Conservation (phyloP, 306 rosid genomes). For the Chamaecrista fasciculata region DNA sequence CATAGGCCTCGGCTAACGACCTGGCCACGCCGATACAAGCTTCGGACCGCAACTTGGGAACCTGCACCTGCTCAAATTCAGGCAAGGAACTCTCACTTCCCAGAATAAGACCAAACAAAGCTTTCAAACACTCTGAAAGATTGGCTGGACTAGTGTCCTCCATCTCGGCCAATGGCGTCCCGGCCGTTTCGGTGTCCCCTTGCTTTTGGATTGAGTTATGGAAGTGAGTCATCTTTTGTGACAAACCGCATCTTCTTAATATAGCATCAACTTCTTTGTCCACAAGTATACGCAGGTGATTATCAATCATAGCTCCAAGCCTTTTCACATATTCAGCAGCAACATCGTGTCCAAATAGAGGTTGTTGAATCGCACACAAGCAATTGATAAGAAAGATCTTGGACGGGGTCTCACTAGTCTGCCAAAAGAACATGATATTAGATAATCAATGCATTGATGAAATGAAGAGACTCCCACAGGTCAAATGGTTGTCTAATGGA, state of each 20-base stretch:
- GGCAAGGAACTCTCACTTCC: conserved; percentile 88
- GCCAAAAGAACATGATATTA: conserved; percentile 40
- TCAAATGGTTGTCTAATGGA: not conserved
- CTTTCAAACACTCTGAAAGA: conserved; percentile 73
- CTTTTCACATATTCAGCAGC: conserved; percentile 75
- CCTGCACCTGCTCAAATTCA: conserved; percentile 94
- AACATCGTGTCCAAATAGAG: conserved; percentile 69
- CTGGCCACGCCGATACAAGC: conserved; percentile 79
- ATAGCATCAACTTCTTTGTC: conserved; percentile 76
- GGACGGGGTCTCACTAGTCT: conserved; percentile 83
- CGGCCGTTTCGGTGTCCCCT: conserved; percentile 32
- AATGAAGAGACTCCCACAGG: not conserved
- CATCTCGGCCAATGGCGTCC: conserved; percentile 66
- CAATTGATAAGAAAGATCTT: conserved; percentile 93
- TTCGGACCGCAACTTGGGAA: conserved; percentile 85
- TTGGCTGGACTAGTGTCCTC: conserved; percentile 65
- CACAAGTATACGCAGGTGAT: conserved; percentile 66
- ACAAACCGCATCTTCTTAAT: conserved; percentile 68
- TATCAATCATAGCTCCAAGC: conserved; percentile 72
- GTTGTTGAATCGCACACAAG: conserved; percentile 82
- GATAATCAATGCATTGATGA: conserved; percentile 6
- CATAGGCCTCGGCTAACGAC: conserved; percentile 76
- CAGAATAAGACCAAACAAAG: conserved; percentile 81
- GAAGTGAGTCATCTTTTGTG: conserved; percentile 68
- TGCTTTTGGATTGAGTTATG: conserved; percentile 40